Evolutionary conservation across 306 rosid genomes (phyloP), one percentile per base, ranked within the genome.

Genomic region (Cajanus cajan): DNA sequence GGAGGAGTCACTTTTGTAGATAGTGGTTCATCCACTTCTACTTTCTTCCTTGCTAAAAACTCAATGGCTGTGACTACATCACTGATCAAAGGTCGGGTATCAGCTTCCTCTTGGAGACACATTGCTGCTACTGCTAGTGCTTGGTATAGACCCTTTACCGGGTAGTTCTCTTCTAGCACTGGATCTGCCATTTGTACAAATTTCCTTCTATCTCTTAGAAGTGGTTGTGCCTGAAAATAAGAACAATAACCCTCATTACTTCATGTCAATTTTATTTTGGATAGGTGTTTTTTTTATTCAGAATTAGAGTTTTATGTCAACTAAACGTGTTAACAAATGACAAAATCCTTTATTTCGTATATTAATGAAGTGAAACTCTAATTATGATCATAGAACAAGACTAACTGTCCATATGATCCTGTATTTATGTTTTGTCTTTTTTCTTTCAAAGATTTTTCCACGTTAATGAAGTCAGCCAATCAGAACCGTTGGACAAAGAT

Each of bases 81-180:
- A 13, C 93, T 90, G 61, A 94, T 92, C 66, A 90, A 74, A 41
- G 98, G 98, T 43, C 98, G 44, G 0, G 90, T 87, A 2, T 78
- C 76, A 11, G 94, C 94, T 85, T 94, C 97, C 58, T 94, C 98
- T 69, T 92, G 93, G 5, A 94, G 91, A 80, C 98, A 94, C 97
- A 94, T 90, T 43, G 97, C 97, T 78, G 96, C 97, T 14, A 92
- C 89, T 66, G 97, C 98, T 54, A 92, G 90, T 70, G 97, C 97
- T 89, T 94, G 98, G 80, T 90, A 90, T 8, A 94, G 85, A 70
- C 86, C 90, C 78, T 87, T 94, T 71, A 86, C 43, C 0, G 96
- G 91, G 77, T 84, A 92, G 0, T 89, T 85, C 2, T 76, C 86
- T 83, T 74, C 71, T 13, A 94, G 88, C 85, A 83, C 71, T 39